A percentile compares a stretch with the other conserved stretches of the same genome.
phyloP scores from a whole-genome alignment of 2,329 filamentous ascomycete species.

The Scopulariopsis brevicaulis region DNA sequence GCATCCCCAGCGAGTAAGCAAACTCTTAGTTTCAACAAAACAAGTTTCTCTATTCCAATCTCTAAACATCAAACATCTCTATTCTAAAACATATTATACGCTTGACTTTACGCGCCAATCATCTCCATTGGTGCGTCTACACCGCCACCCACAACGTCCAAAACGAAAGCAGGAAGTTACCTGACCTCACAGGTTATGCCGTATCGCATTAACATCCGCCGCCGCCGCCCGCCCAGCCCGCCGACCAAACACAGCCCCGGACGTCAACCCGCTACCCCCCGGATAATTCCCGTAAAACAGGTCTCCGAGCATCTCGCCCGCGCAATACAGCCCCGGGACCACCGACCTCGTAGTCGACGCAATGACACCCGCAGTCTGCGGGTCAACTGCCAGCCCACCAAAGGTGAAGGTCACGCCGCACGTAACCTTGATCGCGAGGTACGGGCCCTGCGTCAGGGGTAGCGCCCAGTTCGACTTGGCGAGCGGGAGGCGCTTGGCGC shows the following conservation, averaged over 20 bases:
- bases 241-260: conserved; percentile 40
- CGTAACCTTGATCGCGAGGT: conserved; percentile 51
- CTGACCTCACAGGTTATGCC: not conserved
- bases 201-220: not conserved
- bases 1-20: too few relatives aligned
- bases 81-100: too few relatives aligned
- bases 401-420: conserved; percentile 61
- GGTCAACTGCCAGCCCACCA: conserved; percentile 46
- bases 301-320: conserved; percentile 56
- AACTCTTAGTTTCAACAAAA: too few relatives aligned
- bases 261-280: conserved; percentile 49
- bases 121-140: too few relatives aligned
- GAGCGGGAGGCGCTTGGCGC: conserved; percentile 25
- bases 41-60: too few relatives aligned
- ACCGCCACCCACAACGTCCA: too few relatives aligned
- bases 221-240: conserved; percentile 25
- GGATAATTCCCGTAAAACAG: conserved; percentile 54
- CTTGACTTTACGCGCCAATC: too few relatives aligned
- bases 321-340: conserved; percentile 47
- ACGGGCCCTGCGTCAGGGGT: conserved; percentile 43
- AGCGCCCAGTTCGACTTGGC: conserved; percentile 58
- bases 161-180: too few relatives aligned
- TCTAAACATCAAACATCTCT: too few relatives aligned
- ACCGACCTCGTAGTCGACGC: conserved; percentile 26
- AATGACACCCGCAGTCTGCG: conserved; percentile 41